Evolutionary conservation across 208 protist species (phyloP).

Genomic region (Wallacemonas rigidus): DNA sequence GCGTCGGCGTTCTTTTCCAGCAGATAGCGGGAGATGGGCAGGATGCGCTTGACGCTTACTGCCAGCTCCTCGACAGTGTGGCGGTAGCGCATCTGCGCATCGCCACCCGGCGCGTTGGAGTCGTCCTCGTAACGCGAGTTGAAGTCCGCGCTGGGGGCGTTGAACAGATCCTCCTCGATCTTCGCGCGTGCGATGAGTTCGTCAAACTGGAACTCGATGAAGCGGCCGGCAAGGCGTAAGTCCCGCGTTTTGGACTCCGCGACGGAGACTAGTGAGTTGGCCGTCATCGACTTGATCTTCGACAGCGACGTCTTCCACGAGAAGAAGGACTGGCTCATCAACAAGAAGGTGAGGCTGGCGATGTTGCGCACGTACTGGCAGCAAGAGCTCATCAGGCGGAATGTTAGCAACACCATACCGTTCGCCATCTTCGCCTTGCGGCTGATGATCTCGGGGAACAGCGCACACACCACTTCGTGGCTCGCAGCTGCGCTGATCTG

Average conservation of each 20-base stretch:
- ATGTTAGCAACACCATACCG: slow-evolving; percentile 77
- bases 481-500: slow-evolving; percentile 75
- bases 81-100: slow-evolving; percentile 60
- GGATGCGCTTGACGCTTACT: slow-evolving; percentile 58
- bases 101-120: slow-evolving; percentile 47
- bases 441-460: slow-evolving; percentile 86
- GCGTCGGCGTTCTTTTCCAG: slow-evolving; percentile 36
- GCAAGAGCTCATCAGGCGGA: slow-evolving; percentile 88
- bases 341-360: slow-evolving; percentile 57
- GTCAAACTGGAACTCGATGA: slow-evolving; percentile 85
- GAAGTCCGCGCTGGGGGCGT: slow-evolving; percentile 42
- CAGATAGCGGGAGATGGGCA: slow-evolving; percentile 66
- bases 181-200: slow-evolving; percentile 65
- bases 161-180: slow-evolving; percentile 55
- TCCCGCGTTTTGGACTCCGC: slow-evolving; percentile 81
- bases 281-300: slow-evolving; percentile 75
- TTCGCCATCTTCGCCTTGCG: slow-evolving; percentile 70
- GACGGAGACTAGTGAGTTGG: slow-evolving; percentile 81
- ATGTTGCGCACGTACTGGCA: slow-evolving; percentile 76
- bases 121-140: slow-evolving; percentile 64
- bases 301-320: slow-evolving; percentile 69
- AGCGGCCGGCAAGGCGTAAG: slow-evolving; percentile 76
- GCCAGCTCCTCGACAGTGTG: slow-evolving; percentile 51
- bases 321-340: slow-evolving; percentile 84
- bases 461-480: slow-evolving; percentile 66